phyloP scores from a whole-genome alignment of 805 yeast genomes.

The Hanseniaspora vineae region DNA sequence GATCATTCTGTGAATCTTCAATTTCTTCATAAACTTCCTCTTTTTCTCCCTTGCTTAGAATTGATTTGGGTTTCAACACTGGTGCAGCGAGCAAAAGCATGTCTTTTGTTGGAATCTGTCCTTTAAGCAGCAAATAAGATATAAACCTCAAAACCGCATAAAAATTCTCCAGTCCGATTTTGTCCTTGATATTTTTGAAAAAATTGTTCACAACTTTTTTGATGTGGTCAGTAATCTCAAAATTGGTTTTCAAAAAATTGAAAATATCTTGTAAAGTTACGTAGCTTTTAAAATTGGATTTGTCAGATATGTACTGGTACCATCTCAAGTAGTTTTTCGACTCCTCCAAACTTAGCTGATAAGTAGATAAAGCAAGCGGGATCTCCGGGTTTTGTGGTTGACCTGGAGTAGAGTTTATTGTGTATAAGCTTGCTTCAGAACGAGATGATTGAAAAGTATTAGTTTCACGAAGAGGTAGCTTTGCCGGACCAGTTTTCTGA shows the following conservation, averaged over 20 bases:
- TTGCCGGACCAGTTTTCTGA: too few relatives aligned
- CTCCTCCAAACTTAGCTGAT: conserved; percentile 66
- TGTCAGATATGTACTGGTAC: conserved; percentile 74
- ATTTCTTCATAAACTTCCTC: conserved; percentile 34
- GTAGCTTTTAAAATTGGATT: conserved; percentile 47
- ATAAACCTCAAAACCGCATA: conserved; percentile 75
- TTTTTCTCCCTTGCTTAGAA: conserved; percentile 46
- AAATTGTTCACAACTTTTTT: conserved; percentile 39
- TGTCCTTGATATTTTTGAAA: conserved; percentile 36
- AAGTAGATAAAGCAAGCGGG: conserved; percentile 52
- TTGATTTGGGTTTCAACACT: conserved; percentile 70
- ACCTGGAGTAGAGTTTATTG: too few relatives aligned
- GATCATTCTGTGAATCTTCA: conserved; percentile 14
- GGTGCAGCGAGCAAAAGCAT: conserved; percentile 40
- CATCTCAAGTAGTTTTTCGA: conserved; percentile 79
- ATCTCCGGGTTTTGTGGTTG: neutral
- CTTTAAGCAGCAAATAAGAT: conserved; percentile 48
- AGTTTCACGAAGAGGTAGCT: too few relatives aligned
- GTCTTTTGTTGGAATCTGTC: conserved; percentile 38
- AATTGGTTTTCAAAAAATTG: conserved; percentile 58
- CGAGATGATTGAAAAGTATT: too few relatives aligned
- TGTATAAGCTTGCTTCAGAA: too few relatives aligned
- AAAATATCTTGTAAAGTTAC: conserved; percentile 69
- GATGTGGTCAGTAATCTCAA: conserved; percentile 42
- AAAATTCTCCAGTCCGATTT: conserved; percentile 79